Conservation (phyloP, 805 yeast genomes). For the Groenewaldozyma tartarivorans region DNA sequence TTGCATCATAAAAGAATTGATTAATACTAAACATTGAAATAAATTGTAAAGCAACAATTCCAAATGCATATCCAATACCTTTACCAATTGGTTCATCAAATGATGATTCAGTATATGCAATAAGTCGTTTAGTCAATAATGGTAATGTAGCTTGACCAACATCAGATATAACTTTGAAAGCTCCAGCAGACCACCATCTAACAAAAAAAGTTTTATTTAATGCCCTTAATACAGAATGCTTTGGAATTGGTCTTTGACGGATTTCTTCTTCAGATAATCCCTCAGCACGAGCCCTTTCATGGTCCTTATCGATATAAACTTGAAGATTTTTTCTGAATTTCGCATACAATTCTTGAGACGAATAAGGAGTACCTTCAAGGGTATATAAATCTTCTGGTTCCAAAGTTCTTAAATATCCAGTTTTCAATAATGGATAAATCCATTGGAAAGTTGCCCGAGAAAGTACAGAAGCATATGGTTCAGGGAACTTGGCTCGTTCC, state of each 20-base stretch:
- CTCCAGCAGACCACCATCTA: conserved; percentile 29
- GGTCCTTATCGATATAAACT: conserved; percentile 21
- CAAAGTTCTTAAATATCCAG: conserved; percentile 56
- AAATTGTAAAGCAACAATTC: conserved; percentile 48
- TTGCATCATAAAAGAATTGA: conserved; percentile 53
- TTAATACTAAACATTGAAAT: conserved; percentile 42
- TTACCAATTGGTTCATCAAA: conserved; percentile 32
- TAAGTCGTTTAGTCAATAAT: conserved; percentile 52
- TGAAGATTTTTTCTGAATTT: conserved; percentile 27
- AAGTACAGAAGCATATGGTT: conserved; percentile 11
- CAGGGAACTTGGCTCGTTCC: conserved; percentile 15
- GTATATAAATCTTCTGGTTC: conserved; percentile 46
- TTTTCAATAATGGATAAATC: conserved; percentile 19
- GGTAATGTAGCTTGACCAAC: conserved; percentile 46
- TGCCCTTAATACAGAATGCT: conserved; percentile 23
- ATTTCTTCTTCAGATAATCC: conserved; percentile 32
- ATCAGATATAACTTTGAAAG: conserved; percentile 26
- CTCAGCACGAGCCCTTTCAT: conserved; percentile 19
- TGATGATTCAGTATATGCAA: conserved; percentile 50
- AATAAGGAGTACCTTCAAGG: conserved; percentile 30
- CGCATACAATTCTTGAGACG: conserved; percentile 28
- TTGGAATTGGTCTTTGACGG: conserved; percentile 13
- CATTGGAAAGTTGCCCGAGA: conserved; percentile 14
- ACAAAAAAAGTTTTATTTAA: conserved; percentile 28
- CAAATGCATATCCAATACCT: conserved; percentile 74